These are phyloP conservation scores for Somion occarium DNA, from an alignment of 1,284 basidiomycete genomes.

Conservation along the genomic window DNA sequence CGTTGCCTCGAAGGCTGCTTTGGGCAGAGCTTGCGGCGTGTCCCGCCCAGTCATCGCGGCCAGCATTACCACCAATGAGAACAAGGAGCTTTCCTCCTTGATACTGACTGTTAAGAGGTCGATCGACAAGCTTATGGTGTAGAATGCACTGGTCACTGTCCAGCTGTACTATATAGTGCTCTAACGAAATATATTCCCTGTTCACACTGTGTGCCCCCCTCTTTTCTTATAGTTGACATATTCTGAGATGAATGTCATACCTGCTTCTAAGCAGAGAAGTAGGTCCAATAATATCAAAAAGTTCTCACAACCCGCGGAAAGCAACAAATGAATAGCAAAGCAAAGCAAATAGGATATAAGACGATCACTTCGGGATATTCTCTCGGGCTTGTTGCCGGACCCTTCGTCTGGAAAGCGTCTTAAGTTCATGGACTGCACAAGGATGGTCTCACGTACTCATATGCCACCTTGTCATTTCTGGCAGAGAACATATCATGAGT, in stretches of 20 bases:
- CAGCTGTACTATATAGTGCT: too few relatives aligned
- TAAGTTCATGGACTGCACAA: not conserved
- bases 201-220: too few relatives aligned
- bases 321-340: conserved; percentile 8
- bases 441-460: conserved; percentile 59
- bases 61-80: conserved; percentile 94
- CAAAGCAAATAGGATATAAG: conserved; percentile 11
- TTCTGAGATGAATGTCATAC: too few relatives aligned
- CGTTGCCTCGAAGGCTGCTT: conserved; percentile 89
- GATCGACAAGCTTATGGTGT: conserved; percentile 72
- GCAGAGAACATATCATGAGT: not conserved
- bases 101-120: conserved; percentile 87
- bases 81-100: conserved; percentile 87
- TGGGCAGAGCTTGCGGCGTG: conserved; percentile 96
- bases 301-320: too few relatives aligned
- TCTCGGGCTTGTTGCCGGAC: conserved; percentile 82
- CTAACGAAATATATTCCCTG: too few relatives aligned
- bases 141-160: too few relatives aligned
- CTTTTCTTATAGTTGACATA: too few relatives aligned
- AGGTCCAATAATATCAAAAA: too few relatives aligned
- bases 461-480: conserved; percentile 87
- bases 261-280: too few relatives aligned
- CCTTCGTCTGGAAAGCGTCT: conserved; percentile 46
- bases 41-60: conserved; percentile 94
- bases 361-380: conserved; percentile 70